Base-by-base conservation (phyloP, 257 asterid species). In the Fraxinus excelsior region DNA sequence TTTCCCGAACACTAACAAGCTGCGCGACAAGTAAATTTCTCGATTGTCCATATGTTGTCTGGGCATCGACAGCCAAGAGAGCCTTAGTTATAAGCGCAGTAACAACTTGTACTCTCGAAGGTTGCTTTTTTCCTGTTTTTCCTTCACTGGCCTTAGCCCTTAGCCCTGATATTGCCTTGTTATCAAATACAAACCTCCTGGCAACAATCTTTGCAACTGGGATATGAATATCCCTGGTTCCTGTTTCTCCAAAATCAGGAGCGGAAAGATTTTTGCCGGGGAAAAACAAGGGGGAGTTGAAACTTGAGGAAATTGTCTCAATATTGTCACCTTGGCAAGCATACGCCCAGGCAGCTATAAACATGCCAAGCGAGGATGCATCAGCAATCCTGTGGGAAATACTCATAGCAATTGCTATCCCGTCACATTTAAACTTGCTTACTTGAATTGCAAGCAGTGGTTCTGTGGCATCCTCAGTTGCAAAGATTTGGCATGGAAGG, bases 101-200 rank as follows among this genome's bases (percentile, higher is more conserved):
- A 23, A 68, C 51, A 3, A 34, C 51, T 68, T 68, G 72, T 34
- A 68, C 72, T 19, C 72, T 68, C 2, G 72, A 68, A 68, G 72
- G 51, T 34, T 68, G 29, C 1, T 12, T 16, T 68, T 68, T 21
- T 38, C 72, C 12, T 1, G 1, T 68, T 18, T 7, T 19, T 14
- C 11, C 13, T 7, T 32, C 26, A 18, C 29, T 68, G 2, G 9
- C 5, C 9, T 34, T 23, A 62, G 18, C 67, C 19, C n/a, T 62
- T 25, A 62, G 16, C 18, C 18, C 19, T 16, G 51, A 68, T 34
- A 68, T 68, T 68, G 49, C 72, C 12, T 34, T 67, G 16, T 4
- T 68, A 16, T 68, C 51, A 19, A 68, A 68, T 13, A 68, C 16
- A 68, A 68, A 68, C 46, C 72, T 68, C 72, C 46, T 32, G 25